Evolutionary conservation across 2,329 filamentous ascomycete species (phyloP).

Genomic region (Colletotrichum limetticola): DNA sequence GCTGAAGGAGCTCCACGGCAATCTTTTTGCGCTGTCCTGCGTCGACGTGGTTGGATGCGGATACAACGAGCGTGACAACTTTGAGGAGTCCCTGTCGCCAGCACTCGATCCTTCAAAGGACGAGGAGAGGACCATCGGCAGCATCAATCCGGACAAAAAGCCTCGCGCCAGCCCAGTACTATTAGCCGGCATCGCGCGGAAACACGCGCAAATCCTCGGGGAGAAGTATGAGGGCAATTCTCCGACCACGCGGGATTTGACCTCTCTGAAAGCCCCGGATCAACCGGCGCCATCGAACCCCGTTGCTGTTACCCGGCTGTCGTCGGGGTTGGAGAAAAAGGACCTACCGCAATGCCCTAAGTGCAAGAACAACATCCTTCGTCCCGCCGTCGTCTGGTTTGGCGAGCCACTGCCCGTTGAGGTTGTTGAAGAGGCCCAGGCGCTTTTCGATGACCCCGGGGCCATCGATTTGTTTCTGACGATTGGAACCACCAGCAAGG

Average conservation of each 20-base stretch:
- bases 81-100: conserved; percentile 71
- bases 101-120: conserved; percentile 66
- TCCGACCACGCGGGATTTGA: conserved; percentile 23
- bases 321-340: conserved; percentile 55
- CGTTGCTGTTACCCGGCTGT: not conserved
- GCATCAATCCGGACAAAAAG: conserved; percentile 9
- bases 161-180: conserved; percentile 35
- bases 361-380: conserved; percentile 64
- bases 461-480: conserved; percentile 73
- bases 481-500: conserved; percentile 71
- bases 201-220: conserved; percentile 68
- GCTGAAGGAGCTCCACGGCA: conserved; percentile 65
- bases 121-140: conserved; percentile 37
- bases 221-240: conserved; percentile 48
- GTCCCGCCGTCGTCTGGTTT: conserved; percentile 78
- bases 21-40: conserved; percentile 36
- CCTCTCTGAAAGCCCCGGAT: conserved; percentile 22
- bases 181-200: conserved; percentile 39
- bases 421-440: conserved; percentile 61
- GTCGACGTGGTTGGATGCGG: conserved; percentile 64
- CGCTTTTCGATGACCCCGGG: conserved; percentile 57
- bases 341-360: conserved; percentile 71
- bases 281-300: not conserved
- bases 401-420: conserved; percentile 65
- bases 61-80: conserved; percentile 66